Conservation (phyloP, 805 yeast genomes). For the Kodamaea jinghongensis region DNA sequence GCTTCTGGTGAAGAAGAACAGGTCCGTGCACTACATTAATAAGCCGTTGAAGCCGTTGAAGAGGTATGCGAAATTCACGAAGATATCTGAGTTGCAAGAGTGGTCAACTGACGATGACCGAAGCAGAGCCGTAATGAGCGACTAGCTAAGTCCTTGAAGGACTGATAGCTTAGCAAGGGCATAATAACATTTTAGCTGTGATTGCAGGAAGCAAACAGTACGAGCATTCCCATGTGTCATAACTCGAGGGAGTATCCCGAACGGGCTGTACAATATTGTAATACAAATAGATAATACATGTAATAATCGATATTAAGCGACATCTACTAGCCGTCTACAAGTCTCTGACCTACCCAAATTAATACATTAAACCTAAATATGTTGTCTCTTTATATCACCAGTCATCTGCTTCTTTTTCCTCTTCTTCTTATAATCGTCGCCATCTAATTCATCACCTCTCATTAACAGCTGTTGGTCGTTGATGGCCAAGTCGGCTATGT, state of each 20-base stretch:
- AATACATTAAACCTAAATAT: slow-evolving; percentile 16
- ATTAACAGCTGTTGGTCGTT: slow-evolving; percentile 44
- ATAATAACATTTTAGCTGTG: too few species aligned
- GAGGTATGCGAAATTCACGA: slow-evolving; percentile 22
- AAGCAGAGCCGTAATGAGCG: too few species aligned
- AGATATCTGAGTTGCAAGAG: slow-evolving; percentile 19
- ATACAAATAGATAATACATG: too few species aligned
- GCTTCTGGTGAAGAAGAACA: slow-evolving; percentile 16
- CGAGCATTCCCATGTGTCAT: too few species aligned
- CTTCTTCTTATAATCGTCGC: slow-evolving; percentile 35
- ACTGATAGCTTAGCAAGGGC: too few species aligned
- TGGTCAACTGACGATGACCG: too few species aligned
- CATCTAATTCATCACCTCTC: slow-evolving; percentile 42
- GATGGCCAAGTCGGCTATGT: slow-evolving; percentile 62
- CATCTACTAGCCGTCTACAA: too few species aligned
- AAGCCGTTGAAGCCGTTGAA: slow-evolving; percentile 23
- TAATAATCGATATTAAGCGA: too few species aligned
- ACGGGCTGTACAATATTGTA: too few species aligned
- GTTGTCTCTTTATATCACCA: slow-evolving; percentile 39
- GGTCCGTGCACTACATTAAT: slow-evolving; percentile 12
- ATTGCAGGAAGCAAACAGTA: too few species aligned
- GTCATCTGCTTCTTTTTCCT: slow-evolving; percentile 40
- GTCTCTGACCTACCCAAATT: not conserved
- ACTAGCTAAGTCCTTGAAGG: too few species aligned
- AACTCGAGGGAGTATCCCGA: too few species aligned